phyloP scores from a whole-genome alignment of 129 eudicot species.

The Rutidosis leptorrhynchoides region DNA sequence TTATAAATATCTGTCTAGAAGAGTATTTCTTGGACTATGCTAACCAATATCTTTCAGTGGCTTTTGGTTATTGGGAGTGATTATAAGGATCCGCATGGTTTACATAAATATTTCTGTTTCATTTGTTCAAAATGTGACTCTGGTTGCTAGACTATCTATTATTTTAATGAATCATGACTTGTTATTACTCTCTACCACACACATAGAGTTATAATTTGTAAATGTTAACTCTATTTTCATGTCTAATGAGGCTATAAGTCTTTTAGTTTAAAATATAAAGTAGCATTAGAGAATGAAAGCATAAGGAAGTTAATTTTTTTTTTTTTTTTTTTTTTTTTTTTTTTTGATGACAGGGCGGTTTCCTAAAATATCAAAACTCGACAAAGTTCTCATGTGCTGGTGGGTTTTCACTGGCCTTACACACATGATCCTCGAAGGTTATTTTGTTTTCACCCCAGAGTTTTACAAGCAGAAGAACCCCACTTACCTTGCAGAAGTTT shows the following conservation, averaged over 20 bases:
- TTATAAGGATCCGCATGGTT: background rate
- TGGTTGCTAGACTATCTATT: background rate
- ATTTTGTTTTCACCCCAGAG: constrained; percentile 78
- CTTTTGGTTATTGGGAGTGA: background rate
- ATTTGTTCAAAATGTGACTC: no score
- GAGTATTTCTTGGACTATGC: background rate
- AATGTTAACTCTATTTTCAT: background rate
- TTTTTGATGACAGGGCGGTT: constrained; percentile 44
- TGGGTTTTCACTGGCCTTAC: constrained; percentile 90
- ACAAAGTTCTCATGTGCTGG: constrained; percentile 91
- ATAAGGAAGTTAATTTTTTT: constrained; percentile 8
- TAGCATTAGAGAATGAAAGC: background rate
- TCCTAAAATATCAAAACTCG: constrained; percentile 52
- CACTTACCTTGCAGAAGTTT: constrained; percentile 80
- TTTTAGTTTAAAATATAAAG: background rate
- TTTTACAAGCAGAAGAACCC: constrained; percentile 64
- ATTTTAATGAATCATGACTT: background rate
- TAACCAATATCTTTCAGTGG: background rate
- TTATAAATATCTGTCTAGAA: constrained; percentile 5
- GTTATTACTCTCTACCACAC: background rate
- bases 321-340: constrained; percentile 15
- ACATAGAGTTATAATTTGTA: background rate
- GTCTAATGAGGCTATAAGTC: background rate
- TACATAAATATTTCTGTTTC: background rate
- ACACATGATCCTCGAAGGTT: constrained; percentile 88